Evolutionary conservation across 805 yeast species (phyloP).

Genomic region (Teunomyces barrocoloradensis): DNA sequence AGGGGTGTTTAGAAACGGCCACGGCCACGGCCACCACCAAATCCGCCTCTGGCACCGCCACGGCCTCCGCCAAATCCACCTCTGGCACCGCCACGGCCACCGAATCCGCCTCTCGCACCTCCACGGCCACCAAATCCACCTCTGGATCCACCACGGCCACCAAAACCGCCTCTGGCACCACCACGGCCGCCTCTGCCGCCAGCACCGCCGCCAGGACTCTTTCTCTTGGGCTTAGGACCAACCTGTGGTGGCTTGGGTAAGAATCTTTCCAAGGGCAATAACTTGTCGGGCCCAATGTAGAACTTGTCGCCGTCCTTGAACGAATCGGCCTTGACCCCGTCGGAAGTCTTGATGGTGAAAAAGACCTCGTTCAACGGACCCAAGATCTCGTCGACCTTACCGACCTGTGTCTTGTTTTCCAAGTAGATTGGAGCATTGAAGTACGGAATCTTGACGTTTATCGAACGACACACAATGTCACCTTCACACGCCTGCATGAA

Average conservation of each 20-base stretch:
- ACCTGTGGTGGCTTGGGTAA: slow-evolving; percentile 91
- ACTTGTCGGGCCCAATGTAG: slow-evolving; percentile 91
- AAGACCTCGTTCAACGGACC: slow-evolving; percentile 98
- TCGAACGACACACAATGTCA: slow-evolving; percentile 93
- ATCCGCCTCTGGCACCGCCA: slow-evolving; percentile 3
- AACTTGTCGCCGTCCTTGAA: slow-evolving; percentile 96
- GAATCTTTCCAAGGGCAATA: slow-evolving; percentile 94
- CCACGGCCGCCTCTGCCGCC: slow-evolving; percentile 42
- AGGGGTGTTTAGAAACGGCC: slow-evolving; percentile 16
- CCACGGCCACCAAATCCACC: slow-evolving; percentile 44
- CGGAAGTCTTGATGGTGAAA: slow-evolving; percentile 93
- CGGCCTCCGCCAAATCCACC: background rate
- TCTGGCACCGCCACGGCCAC: slow-evolving; percentile 1
- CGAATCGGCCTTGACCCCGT: slow-evolving; percentile 92
- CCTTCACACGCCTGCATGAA: slow-evolving; percentile 94
- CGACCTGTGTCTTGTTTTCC: slow-evolving; percentile 93
- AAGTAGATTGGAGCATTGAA: slow-evolving; percentile 98
- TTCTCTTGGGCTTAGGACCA: slow-evolving; percentile 78
- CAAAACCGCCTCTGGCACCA: slow-evolving; percentile 23
- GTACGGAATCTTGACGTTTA: slow-evolving; percentile 91
- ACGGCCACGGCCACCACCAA: slow-evolving; percentile 15
- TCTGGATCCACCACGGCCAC: slow-evolving; percentile 29
- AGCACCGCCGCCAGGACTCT: slow-evolving; percentile 59
- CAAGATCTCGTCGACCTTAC: slow-evolving; percentile 96
- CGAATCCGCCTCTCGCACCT: slow-evolving; percentile 38